Base-by-base conservation (phyloP, 305 asterid species). In the Fraxinus ornus region DNA sequence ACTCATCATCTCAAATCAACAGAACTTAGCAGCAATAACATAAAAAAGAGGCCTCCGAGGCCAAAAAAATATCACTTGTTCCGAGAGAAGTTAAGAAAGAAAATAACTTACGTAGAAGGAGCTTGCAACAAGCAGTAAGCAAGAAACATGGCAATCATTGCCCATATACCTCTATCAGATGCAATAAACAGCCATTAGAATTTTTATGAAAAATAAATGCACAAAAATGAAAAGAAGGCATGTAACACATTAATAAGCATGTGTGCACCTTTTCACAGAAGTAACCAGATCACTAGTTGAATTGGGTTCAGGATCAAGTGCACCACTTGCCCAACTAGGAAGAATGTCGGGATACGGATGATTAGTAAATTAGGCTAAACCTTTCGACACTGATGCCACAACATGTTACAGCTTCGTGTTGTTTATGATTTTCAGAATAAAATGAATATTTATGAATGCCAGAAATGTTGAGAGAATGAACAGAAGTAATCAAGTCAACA, bases 71-170 rank as follows among this genome's bases (percentile, higher is more conserved):
- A 70, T 30, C 41, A 70, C 39, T 30, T 71, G 76, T 32, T 72
- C 78, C 12, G 37, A 24, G 85, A 60, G 83, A 78, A 79, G 37
- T 1, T 33, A 71, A 21, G 78, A 21, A 32, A 62, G 79, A 57
- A 74, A 81, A 70, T 10, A 82, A 89, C 98, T 89, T 87, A 96
- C 99, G 98, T 96, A 1, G 98, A 92, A 84, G 99, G 99, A 80
- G 98, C 97, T 90, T 96, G 99, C 80, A 96, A 89, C 92, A 96
- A 90, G 89, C 98, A 92, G 85, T 96, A 96, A 86, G 99, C 94
- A 66, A 94, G 98, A 87, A 90, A 94, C 71, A 94, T 97, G 10
- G 98, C 95, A 78, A 92, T 83, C 98, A 96, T 92, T 78, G 98
- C 99, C 97, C 98, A 96, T 62, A 94, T 79, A 77, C 99, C 99